Evolutionary conservation across 306 rosid species (phyloP).

Genomic region (Senna siamea): DNA sequence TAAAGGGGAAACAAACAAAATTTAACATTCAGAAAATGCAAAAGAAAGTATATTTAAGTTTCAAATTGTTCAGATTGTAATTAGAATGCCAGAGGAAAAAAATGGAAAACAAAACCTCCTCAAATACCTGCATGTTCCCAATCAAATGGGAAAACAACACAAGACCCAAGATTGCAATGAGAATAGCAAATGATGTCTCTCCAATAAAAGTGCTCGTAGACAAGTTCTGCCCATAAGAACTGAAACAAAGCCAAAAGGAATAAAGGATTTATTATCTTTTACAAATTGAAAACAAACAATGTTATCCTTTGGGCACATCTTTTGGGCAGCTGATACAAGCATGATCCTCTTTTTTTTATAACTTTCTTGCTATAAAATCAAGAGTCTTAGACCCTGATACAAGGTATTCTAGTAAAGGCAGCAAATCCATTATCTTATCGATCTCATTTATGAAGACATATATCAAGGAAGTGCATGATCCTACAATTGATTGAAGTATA

Average conservation of each 20-base stretch:
- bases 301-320: constrained; percentile 4
- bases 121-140: constrained; percentile 96
- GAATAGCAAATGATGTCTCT: constrained; percentile 91
- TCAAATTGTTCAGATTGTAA: constrained; percentile 22
- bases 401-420: not conserved
- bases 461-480: not conserved
- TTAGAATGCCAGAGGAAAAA: not conserved
- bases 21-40: constrained; percentile 1
- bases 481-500: not conserved
- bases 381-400: not conserved
- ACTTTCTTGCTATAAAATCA: constrained; percentile 12
- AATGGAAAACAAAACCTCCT: constrained; percentile 18
- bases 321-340: not conserved
- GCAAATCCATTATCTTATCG: not conserved
- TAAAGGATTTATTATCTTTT: constrained; percentile 23
- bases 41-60: constrained; percentile 5
- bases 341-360: too few relatives aligned
- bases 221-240: constrained; percentile 97
- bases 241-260: constrained; percentile 49
- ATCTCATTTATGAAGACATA: not conserved
- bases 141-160: constrained; percentile 93
- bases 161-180: constrained; percentile 94
- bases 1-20: not conserved
- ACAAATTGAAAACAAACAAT: constrained; percentile 20
- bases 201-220: constrained; percentile 83